These are phyloP conservation scores for Coniochaeta sp. DNA, from an alignment of 2,329 filamentous ascomycete species.

Conservation along the genomic window DNA sequence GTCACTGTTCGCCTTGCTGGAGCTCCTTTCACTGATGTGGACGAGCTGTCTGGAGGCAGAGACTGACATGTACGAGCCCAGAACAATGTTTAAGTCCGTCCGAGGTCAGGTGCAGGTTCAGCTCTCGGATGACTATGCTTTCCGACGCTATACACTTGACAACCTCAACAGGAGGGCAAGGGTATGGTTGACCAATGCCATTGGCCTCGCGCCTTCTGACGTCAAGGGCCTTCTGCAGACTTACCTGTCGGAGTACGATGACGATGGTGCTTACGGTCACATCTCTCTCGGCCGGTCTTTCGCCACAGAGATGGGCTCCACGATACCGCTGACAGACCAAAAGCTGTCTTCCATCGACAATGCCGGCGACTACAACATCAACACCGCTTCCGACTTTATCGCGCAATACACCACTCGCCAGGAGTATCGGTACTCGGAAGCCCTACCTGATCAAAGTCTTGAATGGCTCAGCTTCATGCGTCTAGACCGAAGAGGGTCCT, in stretches of 20 bases:
- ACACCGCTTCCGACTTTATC: constrained; percentile 91
- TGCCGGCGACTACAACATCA: constrained; percentile 67
- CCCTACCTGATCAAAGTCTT: constrained; percentile 59
- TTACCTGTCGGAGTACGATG: constrained; percentile 90
- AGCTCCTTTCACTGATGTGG: constrained; percentile 93
- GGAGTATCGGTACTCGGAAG: constrained; percentile 85
- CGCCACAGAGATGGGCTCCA: constrained; percentile 83
- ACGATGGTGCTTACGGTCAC: constrained; percentile 85
- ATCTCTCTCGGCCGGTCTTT: constrained; percentile 91
- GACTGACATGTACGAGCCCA: constrained; percentile 86
- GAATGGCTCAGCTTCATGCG: constrained; percentile 59
- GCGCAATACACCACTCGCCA: constrained; percentile 96
- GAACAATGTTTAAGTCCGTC: constrained; percentile 69
- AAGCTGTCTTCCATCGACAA: constrained; percentile 75
- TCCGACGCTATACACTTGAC: constrained; percentile 73
- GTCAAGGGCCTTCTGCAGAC: constrained; percentile 94
- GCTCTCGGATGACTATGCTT: constrained; percentile 86
- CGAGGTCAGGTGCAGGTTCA: constrained; percentile 76
- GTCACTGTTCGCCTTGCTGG: constrained; percentile 86
- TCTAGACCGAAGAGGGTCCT: constrained; percentile 43
- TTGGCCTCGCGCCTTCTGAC: constrained; percentile 83
- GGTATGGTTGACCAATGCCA: constrained; percentile 70
- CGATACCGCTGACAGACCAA: constrained; percentile 81
- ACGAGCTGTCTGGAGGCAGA: constrained; percentile 88
- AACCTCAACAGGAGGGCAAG: constrained; percentile 70